phyloP scores from a whole-genome alignment of 1,139 yeast genomes.

The Yarrowia galli region DNA sequence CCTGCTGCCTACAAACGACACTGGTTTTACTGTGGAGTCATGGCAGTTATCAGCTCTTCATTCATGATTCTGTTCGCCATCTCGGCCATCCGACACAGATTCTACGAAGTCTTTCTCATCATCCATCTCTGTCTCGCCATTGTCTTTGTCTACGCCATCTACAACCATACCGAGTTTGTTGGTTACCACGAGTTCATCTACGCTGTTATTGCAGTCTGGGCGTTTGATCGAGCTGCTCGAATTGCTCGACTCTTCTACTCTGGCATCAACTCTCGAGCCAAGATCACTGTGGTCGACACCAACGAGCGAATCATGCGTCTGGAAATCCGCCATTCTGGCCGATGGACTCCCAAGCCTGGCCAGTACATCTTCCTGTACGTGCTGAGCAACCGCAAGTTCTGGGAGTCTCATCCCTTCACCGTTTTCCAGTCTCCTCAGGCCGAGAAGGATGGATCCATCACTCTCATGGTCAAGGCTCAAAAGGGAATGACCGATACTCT shows the following conservation, averaged over 20 bases:
- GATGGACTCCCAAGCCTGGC: constrained; percentile 61
- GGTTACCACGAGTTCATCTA: constrained; percentile 58
- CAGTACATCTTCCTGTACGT: constrained; percentile 67
- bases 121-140: constrained; percentile 66
- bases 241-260: constrained; percentile 48
- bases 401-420: constrained; percentile 77
- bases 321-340: constrained; percentile 45
- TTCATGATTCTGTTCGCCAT: constrained; percentile 54
- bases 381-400: constrained; percentile 52
- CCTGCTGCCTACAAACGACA: constrained; percentile 40
- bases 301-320: constrained; percentile 43
- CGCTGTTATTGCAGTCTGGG: constrained; percentile 70
- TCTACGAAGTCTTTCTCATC: constrained; percentile 69
- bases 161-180: constrained; percentile 61
- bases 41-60: constrained; percentile 62
- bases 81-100: constrained; percentile 59
- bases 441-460: constrained; percentile 43
- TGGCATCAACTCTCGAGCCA: constrained; percentile 11
- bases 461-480: constrained; percentile 49
- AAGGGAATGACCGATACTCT: constrained; percentile 45
- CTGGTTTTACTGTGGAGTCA: constrained; percentile 53
- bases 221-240: constrained; percentile 63
- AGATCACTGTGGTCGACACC: constrained; percentile 20
- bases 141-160: constrained; percentile 63
- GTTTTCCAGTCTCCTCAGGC: constrained; percentile 49